phyloP scores from a whole-genome alignment of 1,284 basidiomycete species.

The Bondarzewia mesenterica region DNA sequence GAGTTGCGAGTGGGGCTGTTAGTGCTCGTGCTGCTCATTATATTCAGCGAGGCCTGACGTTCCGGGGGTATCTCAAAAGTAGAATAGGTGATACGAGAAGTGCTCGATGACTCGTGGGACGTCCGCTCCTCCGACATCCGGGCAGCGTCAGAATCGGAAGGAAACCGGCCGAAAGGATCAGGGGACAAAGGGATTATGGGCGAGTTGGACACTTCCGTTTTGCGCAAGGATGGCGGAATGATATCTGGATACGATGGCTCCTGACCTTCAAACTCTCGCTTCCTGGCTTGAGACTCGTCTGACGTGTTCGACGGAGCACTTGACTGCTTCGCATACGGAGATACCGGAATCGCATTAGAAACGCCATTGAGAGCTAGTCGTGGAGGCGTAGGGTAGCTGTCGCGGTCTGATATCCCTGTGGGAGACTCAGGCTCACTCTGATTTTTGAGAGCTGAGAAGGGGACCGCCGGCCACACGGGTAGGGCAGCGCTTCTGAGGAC shows the following conservation, averaged over 20 bases:
- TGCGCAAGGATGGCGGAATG: constrained; percentile 31
- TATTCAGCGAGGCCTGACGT: constrained; percentile 3
- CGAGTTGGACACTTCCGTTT: background rate
- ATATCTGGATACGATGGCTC: constrained; percentile 35
- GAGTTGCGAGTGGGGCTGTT: constrained; percentile 9
- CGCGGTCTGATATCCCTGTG: background rate
- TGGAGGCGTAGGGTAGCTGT: constrained; percentile 42
- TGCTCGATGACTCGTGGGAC: background rate
- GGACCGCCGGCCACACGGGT: constrained; percentile 30
- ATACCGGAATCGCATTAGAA: constrained; percentile 45
- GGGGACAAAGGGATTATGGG: constrained; percentile 59
- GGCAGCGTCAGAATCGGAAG: constrained; percentile 36
- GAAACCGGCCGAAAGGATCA: constrained; percentile 68
- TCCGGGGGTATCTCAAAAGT: constrained; percentile 8
- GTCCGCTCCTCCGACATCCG: constrained; percentile 2
- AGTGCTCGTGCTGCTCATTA: constrained; percentile 1
- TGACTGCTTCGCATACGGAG: constrained; percentile 27
- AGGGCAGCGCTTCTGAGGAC: background rate
- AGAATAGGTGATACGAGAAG: constrained; percentile 5
- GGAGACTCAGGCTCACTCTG: constrained; percentile 13
- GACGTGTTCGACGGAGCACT: constrained; percentile 12
- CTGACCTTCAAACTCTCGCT: constrained; percentile 42
- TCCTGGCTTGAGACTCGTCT: constrained; percentile 44
- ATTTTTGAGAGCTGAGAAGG: constrained; percentile 23
- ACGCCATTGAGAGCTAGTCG: constrained; percentile 61